Percentiles rank a stretch among this genome's conserved stretches.
phyloP scores from a whole-genome alignment of 2,329 filamentous ascomycete species.

The Sclerotinia glacialis region DNA sequence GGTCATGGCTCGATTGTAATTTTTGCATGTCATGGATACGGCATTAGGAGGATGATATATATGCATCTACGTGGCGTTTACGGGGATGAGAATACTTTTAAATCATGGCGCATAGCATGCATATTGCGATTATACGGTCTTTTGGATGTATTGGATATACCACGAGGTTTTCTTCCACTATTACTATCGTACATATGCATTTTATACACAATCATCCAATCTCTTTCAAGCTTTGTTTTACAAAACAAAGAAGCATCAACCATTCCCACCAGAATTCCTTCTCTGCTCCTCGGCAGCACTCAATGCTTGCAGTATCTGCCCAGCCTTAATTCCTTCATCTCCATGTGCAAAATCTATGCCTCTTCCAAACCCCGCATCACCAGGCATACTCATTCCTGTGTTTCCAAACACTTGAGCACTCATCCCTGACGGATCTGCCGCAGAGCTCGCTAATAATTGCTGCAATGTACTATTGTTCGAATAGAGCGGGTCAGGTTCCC shows the following conservation, averaged over 20 bases:
- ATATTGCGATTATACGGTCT: background rate
- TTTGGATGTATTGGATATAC: background rate
- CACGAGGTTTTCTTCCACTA: background rate
- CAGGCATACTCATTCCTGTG: constrained; percentile 20
- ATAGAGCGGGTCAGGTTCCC: constrained; percentile 37
- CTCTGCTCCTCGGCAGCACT: constrained; percentile 34
- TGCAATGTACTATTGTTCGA: constrained; percentile 37
- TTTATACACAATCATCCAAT: background rate
- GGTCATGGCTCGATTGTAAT: constrained; percentile 14
- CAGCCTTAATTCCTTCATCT: constrained; percentile 37
- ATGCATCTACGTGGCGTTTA: constrained; percentile 1
- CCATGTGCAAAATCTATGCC: constrained; percentile 28
- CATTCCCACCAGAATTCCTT: constrained; percentile 9
- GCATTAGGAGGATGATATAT: background rate
- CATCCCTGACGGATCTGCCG: constrained; percentile 31
- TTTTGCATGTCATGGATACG: background rate
- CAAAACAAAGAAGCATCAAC: background rate
- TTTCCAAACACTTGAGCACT: constrained; percentile 27
- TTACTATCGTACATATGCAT: background rate
- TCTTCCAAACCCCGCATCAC: constrained; percentile 15
- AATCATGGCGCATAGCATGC: background rate
- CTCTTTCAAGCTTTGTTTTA: background rate
- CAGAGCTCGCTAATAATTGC: constrained; percentile 36
- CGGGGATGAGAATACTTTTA: background rate
- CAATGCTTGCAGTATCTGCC: constrained; percentile 38